Base-by-base conservation (phyloP, 352 stramenopile genomes). In the Blastocystis sp. region DNA sequence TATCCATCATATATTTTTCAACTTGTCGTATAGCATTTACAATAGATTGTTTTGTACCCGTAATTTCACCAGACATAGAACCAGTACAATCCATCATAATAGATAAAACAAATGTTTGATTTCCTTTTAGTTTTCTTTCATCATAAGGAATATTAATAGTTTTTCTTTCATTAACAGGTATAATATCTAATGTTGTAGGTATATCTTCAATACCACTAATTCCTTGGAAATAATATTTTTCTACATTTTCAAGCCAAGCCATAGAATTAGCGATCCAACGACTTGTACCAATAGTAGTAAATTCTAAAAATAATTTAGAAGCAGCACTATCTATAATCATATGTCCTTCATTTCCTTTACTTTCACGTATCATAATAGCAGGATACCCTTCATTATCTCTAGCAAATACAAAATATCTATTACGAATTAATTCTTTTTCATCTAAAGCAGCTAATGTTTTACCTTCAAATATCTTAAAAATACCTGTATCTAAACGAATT, bases 271-370 rank as follows among this genome's bases (percentile, higher is more conserved):
- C 41, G 9, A 55, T 55, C 44, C 44, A 55, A 23, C 44, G 44
- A 0, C 28, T 33, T 3, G 44, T 55, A 16, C 44, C 44, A 28
- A 43, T 36, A 21, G 18, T 43, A 11, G 44, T 55, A 33, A 55
- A 55, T 16, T 55, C 44, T 10, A 55, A 10, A 33, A 55, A 55
- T n/a, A 55, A 25, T n/a, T 55, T 55, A 2, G 25, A 45, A 16
- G 23, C 46, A 45, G 23, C 46, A n/a, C 33, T 57, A 27, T 57
- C 46, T 31, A 57, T 57, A 7, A 57, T 49, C 46, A 57, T 57
- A 31, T 36, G 10, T 40, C 46, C 46, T 13, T 42, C n/a, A 6
- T 16, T 31, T 4, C 16, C 30, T 2, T 57, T 18, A 4, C 25
- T 13, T 23, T 57, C 31, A 3, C 19, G n/a, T n/a, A 57, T 18